Evolutionary conservation across 768 basidiomycete species (phyloP).

Genomic region (Omphalotus guepiniiformis): DNA sequence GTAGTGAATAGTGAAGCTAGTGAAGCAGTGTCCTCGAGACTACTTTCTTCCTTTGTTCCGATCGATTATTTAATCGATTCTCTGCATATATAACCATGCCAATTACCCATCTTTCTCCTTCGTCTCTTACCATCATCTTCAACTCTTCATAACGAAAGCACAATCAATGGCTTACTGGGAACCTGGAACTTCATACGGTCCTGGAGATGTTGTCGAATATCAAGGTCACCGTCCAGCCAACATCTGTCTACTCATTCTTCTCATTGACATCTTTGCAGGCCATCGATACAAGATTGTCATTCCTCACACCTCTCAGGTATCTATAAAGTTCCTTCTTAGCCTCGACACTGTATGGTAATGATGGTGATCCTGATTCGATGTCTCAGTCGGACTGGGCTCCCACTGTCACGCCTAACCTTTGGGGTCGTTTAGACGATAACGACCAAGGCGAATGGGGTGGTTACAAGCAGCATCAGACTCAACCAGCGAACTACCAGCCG

Average conservation of each 20-base stretch:
- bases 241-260: no score
- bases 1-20: no score
- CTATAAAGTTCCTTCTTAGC: neutral
- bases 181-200: conserved; percentile 58
- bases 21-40: no score
- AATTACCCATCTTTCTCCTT: neutral
- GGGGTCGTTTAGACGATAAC: conserved; percentile 48
- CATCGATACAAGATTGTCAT: conserved; percentile 66
- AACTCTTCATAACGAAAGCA: conserved; percentile 1
- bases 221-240: conserved; percentile 36
- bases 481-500: conserved; percentile 19
- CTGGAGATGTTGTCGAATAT: conserved; percentile 50
- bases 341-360: neutral
- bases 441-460: conserved; percentile 22
- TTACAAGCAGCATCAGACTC: conserved; percentile 25
- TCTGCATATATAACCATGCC: neutral
- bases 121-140: neutral
- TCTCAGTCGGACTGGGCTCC: conserved; percentile 67
- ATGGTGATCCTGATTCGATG: neutral
- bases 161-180: conserved; percentile 52
- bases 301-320: conserved; percentile 64
- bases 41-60: no score
- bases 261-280: conserved; percentile 28
- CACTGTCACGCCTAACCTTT: conserved; percentile 55
- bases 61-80: no score